Percentiles rank a stretch among this genome's conserved stretches.
Conservation (phyloP, 1,139 yeast species). For the Hyphopichia pseudoburtonii region DNA sequence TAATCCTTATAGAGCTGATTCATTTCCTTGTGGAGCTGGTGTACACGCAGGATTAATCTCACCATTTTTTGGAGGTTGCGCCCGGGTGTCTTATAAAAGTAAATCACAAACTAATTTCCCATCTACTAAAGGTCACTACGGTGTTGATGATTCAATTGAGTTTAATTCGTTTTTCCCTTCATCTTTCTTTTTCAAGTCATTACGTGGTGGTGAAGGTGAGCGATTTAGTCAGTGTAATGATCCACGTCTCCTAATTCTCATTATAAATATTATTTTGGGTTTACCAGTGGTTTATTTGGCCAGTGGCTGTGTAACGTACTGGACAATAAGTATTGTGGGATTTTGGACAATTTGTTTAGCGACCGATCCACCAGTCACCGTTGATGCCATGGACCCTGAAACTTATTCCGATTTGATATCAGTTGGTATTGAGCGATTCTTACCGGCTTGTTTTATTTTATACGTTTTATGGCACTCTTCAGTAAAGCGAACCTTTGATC, state of each 20-base stretch:
- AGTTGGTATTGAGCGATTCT: slow-evolving; percentile 66
- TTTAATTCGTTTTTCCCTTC: slow-evolving; percentile 76
- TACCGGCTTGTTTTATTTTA: slow-evolving; percentile 73
- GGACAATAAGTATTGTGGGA: slow-evolving; percentile 66
- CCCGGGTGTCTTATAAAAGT: slow-evolving; percentile 53
- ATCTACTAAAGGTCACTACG: slow-evolving; percentile 45
- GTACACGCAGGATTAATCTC: slow-evolving; percentile 81
- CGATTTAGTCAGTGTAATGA: slow-evolving; percentile 57
- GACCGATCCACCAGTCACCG: slow-evolving; percentile 75
- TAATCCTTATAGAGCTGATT: slow-evolving; percentile 80
- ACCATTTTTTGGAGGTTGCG: slow-evolving; percentile 80
- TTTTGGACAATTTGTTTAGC: slow-evolving; percentile 84
- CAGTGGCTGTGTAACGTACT: slow-evolving; percentile 56
- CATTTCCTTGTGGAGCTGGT: slow-evolving; percentile 88
- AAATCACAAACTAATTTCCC: slow-evolving; percentile 55
- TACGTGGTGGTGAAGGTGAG: slow-evolving; percentile 12
- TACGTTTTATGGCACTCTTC: slow-evolving; percentile 71
- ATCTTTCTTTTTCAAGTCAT: slow-evolving; percentile 58
- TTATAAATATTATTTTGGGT: slow-evolving; percentile 59
- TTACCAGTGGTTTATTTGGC: slow-evolving; percentile 58
- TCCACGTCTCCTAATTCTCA: slow-evolving; percentile 58
- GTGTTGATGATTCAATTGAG: slow-evolving; percentile 55
- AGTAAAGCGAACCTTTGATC: slow-evolving; percentile 35
- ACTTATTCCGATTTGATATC: slow-evolving; percentile 65
- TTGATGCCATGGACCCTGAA: slow-evolving; percentile 53